Percentiles rank a stretch among this genome's conserved stretches.
phyloP scores from a whole-genome alignment of 306 rosid species.

The Fragaria ananassa region DNA sequence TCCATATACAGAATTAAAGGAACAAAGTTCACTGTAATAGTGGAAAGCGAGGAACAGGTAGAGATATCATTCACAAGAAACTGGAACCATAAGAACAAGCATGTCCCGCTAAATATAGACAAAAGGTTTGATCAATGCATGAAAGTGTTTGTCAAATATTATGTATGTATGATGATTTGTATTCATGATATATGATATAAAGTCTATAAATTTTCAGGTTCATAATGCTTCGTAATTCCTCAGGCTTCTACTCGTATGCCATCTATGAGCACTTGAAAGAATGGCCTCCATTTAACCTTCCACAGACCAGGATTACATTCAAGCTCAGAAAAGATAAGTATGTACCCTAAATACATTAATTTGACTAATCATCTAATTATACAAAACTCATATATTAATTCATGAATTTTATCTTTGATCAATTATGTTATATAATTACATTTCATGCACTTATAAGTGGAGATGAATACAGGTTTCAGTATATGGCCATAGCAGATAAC shows the following conservation, averaged over 20 bases:
- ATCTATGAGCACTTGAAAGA: conserved; percentile 70
- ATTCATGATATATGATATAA: background rate
- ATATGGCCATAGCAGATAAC: conserved; percentile 68
- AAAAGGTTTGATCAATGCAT: conserved; percentile 43
- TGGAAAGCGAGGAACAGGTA: conserved; percentile 75
- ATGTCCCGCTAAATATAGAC: conserved; percentile 79
- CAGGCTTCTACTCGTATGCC: conserved; percentile 89
- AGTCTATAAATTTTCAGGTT: conserved; percentile 44
- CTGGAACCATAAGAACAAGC: conserved; percentile 60
- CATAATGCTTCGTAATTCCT: conserved; percentile 65
- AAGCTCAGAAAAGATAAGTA: conserved; percentile 87
- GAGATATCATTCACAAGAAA: conserved; percentile 78
- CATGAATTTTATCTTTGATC: background rate
- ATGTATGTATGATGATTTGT: too few species aligned
- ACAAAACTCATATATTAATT: too few species aligned
- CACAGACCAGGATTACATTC: conserved; percentile 75
- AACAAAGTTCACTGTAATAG: conserved; percentile 51
- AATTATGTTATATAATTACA: background rate
- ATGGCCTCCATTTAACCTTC: conserved; percentile 91
- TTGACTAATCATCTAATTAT: background rate
- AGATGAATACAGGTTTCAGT: conserved; percentile 53
- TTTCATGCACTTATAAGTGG: background rate
- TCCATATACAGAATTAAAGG: conserved; percentile 53
- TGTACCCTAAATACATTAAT: background rate
- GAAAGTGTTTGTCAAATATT: background rate